Percentiles rank a stretch among this genome's conserved stretches.
Evolutionary conservation across 768 basidiomycete genomes (phyloP).

Genomic region (Crassisporium funariophilum): DNA sequence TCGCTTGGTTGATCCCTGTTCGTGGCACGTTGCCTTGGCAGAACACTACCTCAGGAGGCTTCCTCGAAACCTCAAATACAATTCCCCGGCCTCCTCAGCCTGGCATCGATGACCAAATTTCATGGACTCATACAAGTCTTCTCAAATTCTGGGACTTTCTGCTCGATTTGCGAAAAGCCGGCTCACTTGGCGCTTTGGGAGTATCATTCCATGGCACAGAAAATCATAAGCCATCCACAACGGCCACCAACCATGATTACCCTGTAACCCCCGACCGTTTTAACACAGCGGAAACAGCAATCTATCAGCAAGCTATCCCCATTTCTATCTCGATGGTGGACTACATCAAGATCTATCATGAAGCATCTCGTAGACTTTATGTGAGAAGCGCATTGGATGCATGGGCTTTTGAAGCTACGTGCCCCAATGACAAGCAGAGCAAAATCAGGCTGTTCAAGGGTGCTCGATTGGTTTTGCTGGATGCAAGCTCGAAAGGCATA

Average conservation of each 20-base stretch:
- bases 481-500: constrained; percentile 49
- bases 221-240: constrained; percentile 1
- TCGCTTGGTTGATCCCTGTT: constrained; percentile 60
- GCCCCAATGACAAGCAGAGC: constrained; percentile 3
- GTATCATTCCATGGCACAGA: constrained; percentile 47
- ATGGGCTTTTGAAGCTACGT: constrained; percentile 41
- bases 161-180: constrained; percentile 35
- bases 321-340: constrained; percentile 36
- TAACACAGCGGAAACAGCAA: background rate
- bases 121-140: constrained; percentile 49
- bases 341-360: constrained; percentile 63
- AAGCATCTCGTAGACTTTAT: constrained; percentile 46
- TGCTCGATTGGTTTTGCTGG: constrained; percentile 49
- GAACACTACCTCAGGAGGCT: constrained; percentile 41
- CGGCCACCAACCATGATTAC: background rate
- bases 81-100: constrained; percentile 22
- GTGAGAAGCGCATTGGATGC: constrained; percentile 53
- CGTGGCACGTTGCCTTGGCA: constrained; percentile 55
- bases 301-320: constrained; percentile 10
- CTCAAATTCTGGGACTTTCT: constrained; percentile 54
- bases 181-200: constrained; percentile 46
- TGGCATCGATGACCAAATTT: constrained; percentile 30
- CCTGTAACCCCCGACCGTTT: background rate
- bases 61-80: constrained; percentile 33
- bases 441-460: constrained; percentile 51